Conservation (phyloP, 495 filamentous ascomycete species). For the Podospora pseudocomata region DNA sequence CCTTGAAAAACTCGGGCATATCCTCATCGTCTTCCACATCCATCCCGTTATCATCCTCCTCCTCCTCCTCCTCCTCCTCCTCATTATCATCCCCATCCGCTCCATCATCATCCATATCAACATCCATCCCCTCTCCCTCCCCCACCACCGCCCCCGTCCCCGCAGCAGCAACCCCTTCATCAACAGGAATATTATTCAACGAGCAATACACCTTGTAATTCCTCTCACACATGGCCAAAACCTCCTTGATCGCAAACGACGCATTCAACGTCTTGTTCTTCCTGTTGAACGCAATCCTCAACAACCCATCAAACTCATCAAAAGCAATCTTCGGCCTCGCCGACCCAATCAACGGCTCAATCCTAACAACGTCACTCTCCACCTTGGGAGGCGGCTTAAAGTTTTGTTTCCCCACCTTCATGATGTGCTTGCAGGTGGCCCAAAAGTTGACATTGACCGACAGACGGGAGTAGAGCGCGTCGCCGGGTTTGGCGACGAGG, state of each 20-base stretch:
- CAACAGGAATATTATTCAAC: slow-evolving; percentile 70
- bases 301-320: slow-evolving; percentile 89
- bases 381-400: slow-evolving; percentile 92
- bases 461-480: slow-evolving; percentile 81
- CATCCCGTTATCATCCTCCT: slow-evolving; percentile 43
- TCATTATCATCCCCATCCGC: slow-evolving; percentile 50
- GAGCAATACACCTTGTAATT: slow-evolving; percentile 91
- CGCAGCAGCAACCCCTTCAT: slow-evolving; percentile 62
- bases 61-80: slow-evolving; percentile 49
- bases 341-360: slow-evolving; percentile 47
- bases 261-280: slow-evolving; percentile 71
- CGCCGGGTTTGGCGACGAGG: slow-evolving; percentile 39
- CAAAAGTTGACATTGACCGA: slow-evolving; percentile 94
- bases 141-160: slow-evolving; percentile 16
- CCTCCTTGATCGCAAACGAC: slow-evolving; percentile 65
- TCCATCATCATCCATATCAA: slow-evolving; percentile 49
- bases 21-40: slow-evolving; percentile 48
- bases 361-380: slow-evolving; percentile 59
- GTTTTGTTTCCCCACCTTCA: slow-evolving; percentile 91
- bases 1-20: slow-evolving; percentile 74
- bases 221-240: slow-evolving; percentile 74
- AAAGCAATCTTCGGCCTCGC: slow-evolving; percentile 78
- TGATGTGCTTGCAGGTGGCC: slow-evolving; percentile 79
- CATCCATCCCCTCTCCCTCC: slow-evolving; percentile 53
- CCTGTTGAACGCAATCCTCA: slow-evolving; percentile 70